Percentiles rank a stretch among this genome's conserved stretches.
Conservation (phyloP, 768 basidiomycete genomes). For the Lepiota brunneoincarnata region DNA sequence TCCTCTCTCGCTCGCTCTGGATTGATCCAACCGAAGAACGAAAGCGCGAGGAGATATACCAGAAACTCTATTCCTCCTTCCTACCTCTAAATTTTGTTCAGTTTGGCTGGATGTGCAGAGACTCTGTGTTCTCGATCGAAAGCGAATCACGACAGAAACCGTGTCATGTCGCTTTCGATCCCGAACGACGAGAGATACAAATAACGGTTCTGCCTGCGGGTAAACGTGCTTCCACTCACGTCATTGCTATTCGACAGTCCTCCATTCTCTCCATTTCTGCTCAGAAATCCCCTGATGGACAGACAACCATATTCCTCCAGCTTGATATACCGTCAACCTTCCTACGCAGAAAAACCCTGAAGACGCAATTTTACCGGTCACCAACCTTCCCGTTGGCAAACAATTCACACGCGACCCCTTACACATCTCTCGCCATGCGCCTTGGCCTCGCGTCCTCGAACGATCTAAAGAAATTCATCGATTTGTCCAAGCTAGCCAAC, state of each 20-base stretch:
- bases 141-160: conserved; percentile 8
- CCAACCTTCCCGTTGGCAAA: conserved; percentile 36
- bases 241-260: conserved; percentile 41
- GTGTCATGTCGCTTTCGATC: conserved; percentile 32
- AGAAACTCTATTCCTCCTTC: conserved; percentile 21
- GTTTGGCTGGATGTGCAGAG: conserved; percentile 60
- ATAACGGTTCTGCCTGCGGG: conserved; percentile 25
- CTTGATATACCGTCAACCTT: conserved; percentile 30
- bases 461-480: conserved; percentile 36
- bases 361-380: conserved; percentile 25
- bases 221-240: conserved; percentile 18
- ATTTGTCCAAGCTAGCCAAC: conserved; percentile 35
- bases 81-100: conserved; percentile 40
- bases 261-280: conserved; percentile 38
- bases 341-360: conserved; percentile 9
- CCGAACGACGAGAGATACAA: conserved; percentile 44
- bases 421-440: conserved; percentile 47
- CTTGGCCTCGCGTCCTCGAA: conserved; percentile 35
- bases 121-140: conserved; percentile 53
- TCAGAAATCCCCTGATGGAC: conserved; percentile 22
- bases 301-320: conserved; percentile 39
- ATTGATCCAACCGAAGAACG: conserved; percentile 34
- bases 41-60: conserved; percentile 27
- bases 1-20: conserved; percentile 34
- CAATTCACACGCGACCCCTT: conserved; percentile 46